A percentile compares a stretch with the other conserved stretches of the same genome.
These are phyloP conservation scores for Magnusiomyces sp. DNA, from an alignment of 1,139 yeast species.

Conservation along the genomic window DNA sequence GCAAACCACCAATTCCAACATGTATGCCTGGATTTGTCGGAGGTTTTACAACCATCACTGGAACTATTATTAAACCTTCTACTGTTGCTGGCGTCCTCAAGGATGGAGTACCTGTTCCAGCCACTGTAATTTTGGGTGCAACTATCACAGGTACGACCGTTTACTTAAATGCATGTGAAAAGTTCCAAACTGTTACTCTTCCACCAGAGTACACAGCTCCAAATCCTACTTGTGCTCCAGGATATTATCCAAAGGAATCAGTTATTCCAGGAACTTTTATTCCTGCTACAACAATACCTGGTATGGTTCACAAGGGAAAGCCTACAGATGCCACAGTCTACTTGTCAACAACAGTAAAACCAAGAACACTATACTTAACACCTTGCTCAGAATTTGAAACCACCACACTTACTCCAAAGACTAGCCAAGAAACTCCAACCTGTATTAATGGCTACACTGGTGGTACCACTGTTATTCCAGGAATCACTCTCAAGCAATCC, in stretches of 20 bases:
- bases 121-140: slow-evolving; percentile 4
- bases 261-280: slow-evolving; percentile 10
- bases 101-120: slow-evolving; percentile 6
- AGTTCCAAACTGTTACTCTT: background rate
- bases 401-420: slow-evolving; percentile 10
- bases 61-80: slow-evolving; percentile 4
- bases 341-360: background rate
- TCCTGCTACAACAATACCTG: slow-evolving; percentile 1
- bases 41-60: slow-evolving; percentile 6
- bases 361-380: background rate
- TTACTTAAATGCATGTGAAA: slow-evolving; percentile 4
- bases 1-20: background rate
- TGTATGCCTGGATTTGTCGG: slow-evolving; percentile 2
- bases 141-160: slow-evolving; percentile 5
- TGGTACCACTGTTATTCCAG: slow-evolving; percentile 16
- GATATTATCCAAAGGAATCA: background rate
- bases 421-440: slow-evolving; percentile 4
- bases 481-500: slow-evolving; percentile 9
- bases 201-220: slow-evolving; percentile 1
- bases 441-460: slow-evolving; percentile 12
- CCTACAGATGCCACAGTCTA: slow-evolving; percentile 2
- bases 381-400: background rate
- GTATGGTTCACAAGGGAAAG: background rate
- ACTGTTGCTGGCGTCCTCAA: slow-evolving; percentile 3
- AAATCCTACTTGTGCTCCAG: slow-evolving; percentile 2